phyloP scores from a whole-genome alignment of 495 filamentous ascomycete species.

The Neurospora intermedia region DNA sequence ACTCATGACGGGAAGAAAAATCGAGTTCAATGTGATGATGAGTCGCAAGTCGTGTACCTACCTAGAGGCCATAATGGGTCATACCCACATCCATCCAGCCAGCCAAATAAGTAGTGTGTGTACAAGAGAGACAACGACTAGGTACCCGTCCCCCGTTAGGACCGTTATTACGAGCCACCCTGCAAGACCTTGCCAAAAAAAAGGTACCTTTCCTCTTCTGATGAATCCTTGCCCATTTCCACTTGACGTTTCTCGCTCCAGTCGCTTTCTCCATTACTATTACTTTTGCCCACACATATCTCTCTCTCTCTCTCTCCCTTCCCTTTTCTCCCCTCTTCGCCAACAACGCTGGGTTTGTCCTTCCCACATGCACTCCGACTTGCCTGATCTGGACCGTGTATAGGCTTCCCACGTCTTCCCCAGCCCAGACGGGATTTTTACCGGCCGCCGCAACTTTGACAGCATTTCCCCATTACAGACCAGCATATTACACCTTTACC shows the following conservation, averaged over 20 bases:
- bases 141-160: neutral
- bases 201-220: slow-evolving; percentile 4
- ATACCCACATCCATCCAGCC: neutral
- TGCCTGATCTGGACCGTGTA: slow-evolving; percentile 1
- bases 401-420: slow-evolving; percentile 8
- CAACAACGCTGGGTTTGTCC: slow-evolving; percentile 4
- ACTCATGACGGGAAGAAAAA: neutral
- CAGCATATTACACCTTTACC: neutral
- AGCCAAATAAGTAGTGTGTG: neutral
- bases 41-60: neutral
- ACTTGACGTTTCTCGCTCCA: slow-evolving; percentile 18
- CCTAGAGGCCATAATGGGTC: neutral
- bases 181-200: slow-evolving; percentile 8
- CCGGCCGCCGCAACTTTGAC: neutral
- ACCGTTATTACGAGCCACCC: slow-evolving; percentile 3
- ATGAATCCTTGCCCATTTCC: slow-evolving; percentile 8
- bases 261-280: slow-evolving; percentile 28
- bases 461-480: neutral
- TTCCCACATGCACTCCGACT: slow-evolving; percentile 13
- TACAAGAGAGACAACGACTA: neutral
- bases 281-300: slow-evolving; percentile 22
- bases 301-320: slow-evolving; percentile 15
- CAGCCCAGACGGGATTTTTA: neutral
- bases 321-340: slow-evolving; percentile 14
- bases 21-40: neutral